phyloP scores from a whole-genome alignment of 768 basidiomycete genomes.

The Boletus vermiculosoides region DNA sequence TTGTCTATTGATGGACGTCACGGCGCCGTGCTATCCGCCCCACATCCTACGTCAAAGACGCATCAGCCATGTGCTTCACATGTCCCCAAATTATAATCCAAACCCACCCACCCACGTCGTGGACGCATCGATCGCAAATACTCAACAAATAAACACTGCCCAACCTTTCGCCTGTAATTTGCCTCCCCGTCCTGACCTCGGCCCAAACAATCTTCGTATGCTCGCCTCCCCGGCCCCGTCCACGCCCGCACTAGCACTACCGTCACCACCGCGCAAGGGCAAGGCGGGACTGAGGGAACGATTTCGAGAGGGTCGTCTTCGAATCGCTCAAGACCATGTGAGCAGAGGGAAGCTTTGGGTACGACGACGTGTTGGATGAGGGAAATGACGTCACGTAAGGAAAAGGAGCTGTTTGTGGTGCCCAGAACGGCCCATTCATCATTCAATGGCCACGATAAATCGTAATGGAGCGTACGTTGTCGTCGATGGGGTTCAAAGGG shows the following conservation, averaged over 20 bases:
- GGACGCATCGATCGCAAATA: conserved; percentile 90
- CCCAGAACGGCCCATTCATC: conserved; percentile 81
- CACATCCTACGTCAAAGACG: too few relatives aligned
- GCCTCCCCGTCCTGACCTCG: too few relatives aligned
- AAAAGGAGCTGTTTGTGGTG: conserved; percentile 80
- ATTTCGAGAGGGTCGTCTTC: conserved; percentile 97
- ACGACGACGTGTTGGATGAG: conserved; percentile 89
- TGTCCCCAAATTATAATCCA: too few relatives aligned
- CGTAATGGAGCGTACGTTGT: conserved; percentile 72
- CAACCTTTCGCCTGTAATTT: conserved; percentile 92
- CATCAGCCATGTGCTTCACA: too few relatives aligned
- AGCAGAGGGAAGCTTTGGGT: conserved; percentile 87
- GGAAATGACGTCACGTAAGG: conserved; percentile 74
- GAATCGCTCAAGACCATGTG: conserved; percentile 92
- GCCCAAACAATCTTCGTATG: conserved; percentile 88
- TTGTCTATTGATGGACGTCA: conserved; percentile 87
- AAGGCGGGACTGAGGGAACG: conserved; percentile 83
- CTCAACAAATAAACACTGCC: conserved; percentile 89
- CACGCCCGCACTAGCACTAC: conserved; percentile 37
- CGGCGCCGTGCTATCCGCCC: conserved; percentile 62
- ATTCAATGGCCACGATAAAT: conserved; percentile 92
- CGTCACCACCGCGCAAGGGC: conserved; percentile 43
- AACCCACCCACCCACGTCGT: conserved; percentile 76
- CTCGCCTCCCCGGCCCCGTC: conserved; percentile 61
- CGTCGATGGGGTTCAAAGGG: conserved; percentile 69